Evolutionary conservation across 1,284 basidiomycete species (phyloP).

Genomic region (Rhodotorula sp.): DNA sequence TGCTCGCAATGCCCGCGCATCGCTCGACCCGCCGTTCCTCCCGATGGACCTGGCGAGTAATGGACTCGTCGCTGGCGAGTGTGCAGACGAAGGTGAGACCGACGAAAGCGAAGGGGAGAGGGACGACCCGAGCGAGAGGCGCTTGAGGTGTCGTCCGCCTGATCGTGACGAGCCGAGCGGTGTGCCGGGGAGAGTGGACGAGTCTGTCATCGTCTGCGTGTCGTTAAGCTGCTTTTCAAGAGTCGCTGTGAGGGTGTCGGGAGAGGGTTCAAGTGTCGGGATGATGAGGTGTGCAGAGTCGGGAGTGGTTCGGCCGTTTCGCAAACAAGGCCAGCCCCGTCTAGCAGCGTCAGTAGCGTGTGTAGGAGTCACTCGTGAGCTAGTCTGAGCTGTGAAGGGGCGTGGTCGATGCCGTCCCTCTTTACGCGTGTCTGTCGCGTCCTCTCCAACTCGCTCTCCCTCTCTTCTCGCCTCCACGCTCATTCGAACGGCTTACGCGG

Average conservation of each 20-base stretch:
- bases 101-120: slow-evolving; percentile 9
- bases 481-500: neutral
- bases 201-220: no score
- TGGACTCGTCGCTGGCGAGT: neutral
- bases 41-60: neutral
- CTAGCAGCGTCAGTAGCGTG: no score
- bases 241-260: no score
- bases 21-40: neutral
- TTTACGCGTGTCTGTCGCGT: neutral
- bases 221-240: no score
- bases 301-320: no score
- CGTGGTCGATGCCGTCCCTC: neutral
- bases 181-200: no score
- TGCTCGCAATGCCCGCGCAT: neutral
- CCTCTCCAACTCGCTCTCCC: neutral
- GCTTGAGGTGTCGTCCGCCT: slow-evolving; percentile 23
- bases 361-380: no score
- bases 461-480: neutral
- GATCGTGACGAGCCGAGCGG: no score
- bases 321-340: no score
- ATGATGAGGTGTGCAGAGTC: no score
- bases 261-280: no score
- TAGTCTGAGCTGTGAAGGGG: no score
- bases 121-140: slow-evolving; percentile 15
- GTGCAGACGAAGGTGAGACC: neutral